Base-by-base conservation (phyloP, 2,329 filamentous ascomycete genomes). In the Cytospora mali region DNA sequence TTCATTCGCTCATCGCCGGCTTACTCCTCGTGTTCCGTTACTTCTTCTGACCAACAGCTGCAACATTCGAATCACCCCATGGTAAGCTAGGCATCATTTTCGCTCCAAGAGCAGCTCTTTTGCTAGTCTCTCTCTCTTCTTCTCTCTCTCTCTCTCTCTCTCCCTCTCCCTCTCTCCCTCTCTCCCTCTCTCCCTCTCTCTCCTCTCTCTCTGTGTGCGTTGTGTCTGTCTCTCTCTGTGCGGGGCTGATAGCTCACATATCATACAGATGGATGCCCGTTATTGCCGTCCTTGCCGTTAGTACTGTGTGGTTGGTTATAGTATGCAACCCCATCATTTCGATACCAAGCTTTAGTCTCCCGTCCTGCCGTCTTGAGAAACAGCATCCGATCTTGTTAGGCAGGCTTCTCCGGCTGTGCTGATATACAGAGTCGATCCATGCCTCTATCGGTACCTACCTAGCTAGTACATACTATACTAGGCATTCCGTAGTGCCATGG, bases 381-480 rank as follows among this genome's bases (percentile, higher is more conserved):
- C 14, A 9, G 16, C 50, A 46, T 18, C 35, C n/a, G 2, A 51
- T 35, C 11, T n/a, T n/a, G 48, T 25, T 11, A 7, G 7, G 31
- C 14, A 11, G 7, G n/a, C 21, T 49, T 11, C 25, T 49, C 56
- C 48, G 56, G 48, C 48, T 42, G 28, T 31, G 29, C 31, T 33
- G 31, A 25, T 42, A 25, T 42, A 31, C 33, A 18, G 51, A 28
- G 51, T 18, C n/a, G 31, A 58, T 59, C 49, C 50, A 53, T 28
- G 29, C 29, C 35, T 48, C 29, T 33, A n/a, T 25, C 27, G 39
- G 42, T 46, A 48, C n/a, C 11, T 33, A 42, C 35, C 21, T 33
- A 25, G 10, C 42, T 23, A 21, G 13, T 6, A 28, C 46, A 46
- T 50, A 58, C 39, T 52, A 16, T 48, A 48, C 42, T 48, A 16